Conservation (phyloP, 768 basidiomycete species). For the Hericium erinaceus region DNA sequence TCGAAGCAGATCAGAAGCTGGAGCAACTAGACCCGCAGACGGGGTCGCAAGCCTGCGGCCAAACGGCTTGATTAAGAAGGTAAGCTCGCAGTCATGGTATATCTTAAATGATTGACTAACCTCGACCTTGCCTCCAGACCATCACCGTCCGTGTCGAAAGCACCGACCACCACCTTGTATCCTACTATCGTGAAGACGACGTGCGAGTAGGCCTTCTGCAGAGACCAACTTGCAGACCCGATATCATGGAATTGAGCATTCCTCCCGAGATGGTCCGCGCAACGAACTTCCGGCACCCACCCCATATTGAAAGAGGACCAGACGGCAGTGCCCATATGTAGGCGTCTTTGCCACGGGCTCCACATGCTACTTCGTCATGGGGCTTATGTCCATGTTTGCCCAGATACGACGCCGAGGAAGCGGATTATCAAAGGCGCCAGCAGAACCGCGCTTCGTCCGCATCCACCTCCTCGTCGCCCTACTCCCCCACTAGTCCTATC, state of each 20-base stretch:
- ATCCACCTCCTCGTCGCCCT: conserved; percentile 3
- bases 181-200: conserved; percentile 78
- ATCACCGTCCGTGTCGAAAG: conserved; percentile 76
- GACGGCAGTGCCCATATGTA: conserved; percentile 65
- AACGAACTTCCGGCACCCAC: conserved; percentile 78
- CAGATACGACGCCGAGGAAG: conserved; percentile 16
- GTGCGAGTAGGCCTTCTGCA: conserved; percentile 60
- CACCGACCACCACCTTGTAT: conserved; percentile 73
- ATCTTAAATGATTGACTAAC: conserved; percentile 1
- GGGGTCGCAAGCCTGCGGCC: conserved; percentile 5
- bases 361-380: neutral
- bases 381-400: conserved; percentile 3
- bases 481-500: conserved; percentile 4
- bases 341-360: conserved; percentile 13
- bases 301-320: conserved; percentile 63
- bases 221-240: conserved; percentile 58
- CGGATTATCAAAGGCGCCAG: conserved; percentile 13
- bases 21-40: conserved; percentile 12
- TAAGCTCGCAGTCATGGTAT: conserved; percentile 12
- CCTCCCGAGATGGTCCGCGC: conserved; percentile 69
- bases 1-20: conserved; percentile 8
- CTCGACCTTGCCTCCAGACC: conserved; percentile 38
- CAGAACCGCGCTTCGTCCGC: conserved; percentile 5
- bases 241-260: conserved; percentile 67
- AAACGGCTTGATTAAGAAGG: conserved; percentile 78